These are phyloP conservation scores for Oryza punctata DNA, from an alignment of 176 grass and related monocot species.

Conservation along the genomic window DNA sequence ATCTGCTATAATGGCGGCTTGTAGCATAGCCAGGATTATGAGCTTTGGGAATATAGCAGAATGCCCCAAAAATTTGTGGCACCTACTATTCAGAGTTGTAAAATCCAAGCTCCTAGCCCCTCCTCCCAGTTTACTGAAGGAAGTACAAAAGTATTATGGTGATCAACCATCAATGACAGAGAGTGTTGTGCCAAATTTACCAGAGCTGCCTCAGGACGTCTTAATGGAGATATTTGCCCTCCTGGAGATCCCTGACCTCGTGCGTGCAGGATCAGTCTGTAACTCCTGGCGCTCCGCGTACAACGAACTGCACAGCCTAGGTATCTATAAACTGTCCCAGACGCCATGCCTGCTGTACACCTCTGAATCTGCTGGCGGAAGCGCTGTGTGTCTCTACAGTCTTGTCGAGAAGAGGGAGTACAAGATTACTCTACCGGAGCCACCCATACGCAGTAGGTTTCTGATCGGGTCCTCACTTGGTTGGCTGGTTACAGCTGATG, in stretches of 20 bases:
- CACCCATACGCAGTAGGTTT: background rate
- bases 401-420: background rate
- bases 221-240: background rate
- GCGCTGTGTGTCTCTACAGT: background rate
- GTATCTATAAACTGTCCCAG: background rate
- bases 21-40: background rate
- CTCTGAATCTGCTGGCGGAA: background rate
- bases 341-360: conserved; percentile 14
- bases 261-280: background rate
- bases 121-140: background rate
- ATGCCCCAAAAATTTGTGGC: background rate
- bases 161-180: background rate
- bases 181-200: too few species aligned
- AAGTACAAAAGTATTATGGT: background rate
- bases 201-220: background rate
- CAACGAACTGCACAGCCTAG: background rate
- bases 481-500: background rate
- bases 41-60: background rate
- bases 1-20: background rate
- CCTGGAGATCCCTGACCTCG: background rate
- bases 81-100: background rate
- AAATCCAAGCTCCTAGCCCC: background rate
- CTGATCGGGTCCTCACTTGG: background rate
- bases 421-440: background rate
- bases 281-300: background rate